Percentiles rank a stretch among this genome's conserved stretches.
These are phyloP conservation scores for Termitomyces sp. DNA, from an alignment of 768 basidiomycete genomes.

Conservation along the genomic window DNA sequence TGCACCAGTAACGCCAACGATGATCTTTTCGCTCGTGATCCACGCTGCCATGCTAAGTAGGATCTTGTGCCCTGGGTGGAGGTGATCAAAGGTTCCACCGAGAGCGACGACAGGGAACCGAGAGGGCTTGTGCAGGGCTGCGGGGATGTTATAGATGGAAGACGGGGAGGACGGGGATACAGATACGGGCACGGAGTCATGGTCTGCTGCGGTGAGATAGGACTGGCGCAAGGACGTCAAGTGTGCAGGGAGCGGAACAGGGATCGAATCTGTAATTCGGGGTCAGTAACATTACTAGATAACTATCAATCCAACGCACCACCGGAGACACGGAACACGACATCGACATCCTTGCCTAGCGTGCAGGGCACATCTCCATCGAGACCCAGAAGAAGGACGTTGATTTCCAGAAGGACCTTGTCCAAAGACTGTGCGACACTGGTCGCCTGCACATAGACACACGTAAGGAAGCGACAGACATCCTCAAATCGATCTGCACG, in stretches of 20 bases:
- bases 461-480: conserved; percentile 76
- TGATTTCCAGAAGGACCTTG: conserved; percentile 72
- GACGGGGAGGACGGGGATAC: not conserved
- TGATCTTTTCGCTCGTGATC: conserved; percentile 75
- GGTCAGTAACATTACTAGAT: not conserved
- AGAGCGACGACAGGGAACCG: conserved; percentile 72
- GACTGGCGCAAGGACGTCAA: conserved; percentile 36
- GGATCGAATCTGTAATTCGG: conserved; percentile 33
- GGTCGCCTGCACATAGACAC: conserved; percentile 84
- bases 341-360: conserved; percentile 40
- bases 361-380: conserved; percentile 41
- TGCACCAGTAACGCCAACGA: conserved; percentile 86
- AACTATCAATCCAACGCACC: conserved; percentile 25
- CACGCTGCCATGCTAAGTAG: conserved; percentile 89
- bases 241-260: conserved; percentile 39
- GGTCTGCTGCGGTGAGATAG: conserved; percentile 30
- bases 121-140: conserved; percentile 17
- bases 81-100: conserved; percentile 97
- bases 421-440: conserved; percentile 64
- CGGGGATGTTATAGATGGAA: not conserved
- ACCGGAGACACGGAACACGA: conserved; percentile 48
- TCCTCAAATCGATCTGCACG: conserved; percentile 55
- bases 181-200: conserved; percentile 7
- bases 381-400: conserved; percentile 68
- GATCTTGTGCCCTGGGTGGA: conserved; percentile 97